These are phyloP conservation scores for Arthrobotrys entomopaga DNA, from an alignment of 2,329 filamentous ascomycete species.

Conservation along the genomic window DNA sequence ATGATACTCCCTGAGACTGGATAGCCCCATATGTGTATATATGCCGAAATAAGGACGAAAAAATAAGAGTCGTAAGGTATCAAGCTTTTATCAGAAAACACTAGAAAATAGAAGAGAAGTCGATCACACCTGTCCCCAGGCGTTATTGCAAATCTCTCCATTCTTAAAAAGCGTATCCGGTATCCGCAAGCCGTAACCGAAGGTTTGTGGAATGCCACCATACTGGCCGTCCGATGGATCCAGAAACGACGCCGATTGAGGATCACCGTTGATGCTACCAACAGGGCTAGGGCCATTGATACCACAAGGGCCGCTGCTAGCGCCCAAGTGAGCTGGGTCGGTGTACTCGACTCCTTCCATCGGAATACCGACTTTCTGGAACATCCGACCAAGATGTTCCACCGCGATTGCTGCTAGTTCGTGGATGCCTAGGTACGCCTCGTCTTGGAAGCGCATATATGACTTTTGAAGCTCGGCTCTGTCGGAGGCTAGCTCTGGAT, in stretches of 20 bases:
- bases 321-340: not conserved
- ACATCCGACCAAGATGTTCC: constrained; percentile 42
- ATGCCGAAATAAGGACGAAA: no score
- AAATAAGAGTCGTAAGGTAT: no score
- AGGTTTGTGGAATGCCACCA: constrained; percentile 39
- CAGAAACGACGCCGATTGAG: not conserved
- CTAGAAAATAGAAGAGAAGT: not conserved
- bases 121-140: constrained; percentile 40
- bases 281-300: not conserved
- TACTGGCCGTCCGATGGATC: constrained; percentile 8
- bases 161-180: constrained; percentile 49
- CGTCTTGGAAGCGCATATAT: constrained; percentile 45
- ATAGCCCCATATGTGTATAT: no score
- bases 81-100: not conserved
- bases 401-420: constrained; percentile 48
- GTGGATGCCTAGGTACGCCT: constrained; percentile 45
- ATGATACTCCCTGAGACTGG: no score
- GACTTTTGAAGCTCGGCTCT: constrained; percentile 46
- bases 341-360: constrained; percentile 46
- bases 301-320: no score
- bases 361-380: constrained; percentile 44
- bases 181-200: constrained; percentile 42
- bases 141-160: constrained; percentile 46
- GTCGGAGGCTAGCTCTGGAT: constrained; percentile 44
- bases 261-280: constrained; percentile 2